Conservation (phyloP, 2,329 filamentous ascomycete genomes). For the Hortaea werneckii region DNA sequence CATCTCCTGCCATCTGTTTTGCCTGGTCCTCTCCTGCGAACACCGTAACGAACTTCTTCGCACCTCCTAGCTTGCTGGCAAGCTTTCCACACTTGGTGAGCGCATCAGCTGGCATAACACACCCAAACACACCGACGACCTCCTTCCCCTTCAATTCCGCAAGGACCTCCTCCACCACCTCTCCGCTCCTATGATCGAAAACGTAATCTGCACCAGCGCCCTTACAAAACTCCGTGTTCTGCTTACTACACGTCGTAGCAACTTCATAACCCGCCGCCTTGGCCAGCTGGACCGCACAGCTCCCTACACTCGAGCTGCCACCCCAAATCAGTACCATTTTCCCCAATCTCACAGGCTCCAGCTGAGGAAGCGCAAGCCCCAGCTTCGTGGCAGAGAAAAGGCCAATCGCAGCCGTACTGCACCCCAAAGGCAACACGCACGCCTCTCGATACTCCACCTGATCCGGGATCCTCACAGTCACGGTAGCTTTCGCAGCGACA, state of each 20-base stretch:
- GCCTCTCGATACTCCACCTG: slow-evolving; percentile 28
- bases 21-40: slow-evolving; percentile 16
- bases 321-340: slow-evolving; percentile 43
- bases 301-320: slow-evolving; percentile 43
- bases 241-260: slow-evolving; percentile 24
- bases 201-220: slow-evolving; percentile 32
- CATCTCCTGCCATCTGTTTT: slow-evolving; percentile 5
- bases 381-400: slow-evolving; percentile 24
- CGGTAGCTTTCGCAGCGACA: slow-evolving; percentile 18
- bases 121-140: slow-evolving; percentile 16
- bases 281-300: slow-evolving; percentile 40
- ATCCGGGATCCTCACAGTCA: slow-evolving; percentile 30
- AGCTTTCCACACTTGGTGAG: neutral
- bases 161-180: slow-evolving; percentile 19
- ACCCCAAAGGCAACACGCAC: slow-evolving; percentile 33
- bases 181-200: slow-evolving; percentile 39
- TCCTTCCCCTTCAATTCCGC: neutral
- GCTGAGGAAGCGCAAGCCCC: neutral
- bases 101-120: slow-evolving; percentile 17
- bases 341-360: slow-evolving; percentile 1
- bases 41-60: neutral
- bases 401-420: slow-evolving; percentile 32
- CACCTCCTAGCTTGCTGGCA: neutral
- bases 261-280: slow-evolving; percentile 38
- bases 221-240: slow-evolving; percentile 34